Conservation (phyloP, 2,329 filamentous ascomycete genomes). For the Paecilomyces formosus region DNA sequence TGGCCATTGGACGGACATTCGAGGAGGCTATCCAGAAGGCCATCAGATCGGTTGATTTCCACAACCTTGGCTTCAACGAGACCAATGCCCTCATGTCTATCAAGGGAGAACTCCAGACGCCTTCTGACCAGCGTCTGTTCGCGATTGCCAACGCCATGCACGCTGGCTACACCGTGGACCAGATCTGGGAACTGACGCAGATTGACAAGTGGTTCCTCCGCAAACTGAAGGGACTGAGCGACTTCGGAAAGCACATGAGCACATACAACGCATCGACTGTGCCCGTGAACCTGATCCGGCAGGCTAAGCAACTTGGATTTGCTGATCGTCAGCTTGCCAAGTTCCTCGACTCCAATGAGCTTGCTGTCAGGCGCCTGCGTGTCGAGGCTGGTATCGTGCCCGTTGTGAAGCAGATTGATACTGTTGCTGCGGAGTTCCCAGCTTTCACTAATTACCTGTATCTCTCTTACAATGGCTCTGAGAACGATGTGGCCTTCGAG, state of each 20-base stretch:
- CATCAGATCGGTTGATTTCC: constrained; percentile 88
- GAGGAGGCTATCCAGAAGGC: constrained; percentile 99
- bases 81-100: constrained; percentile 91
- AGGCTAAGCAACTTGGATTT: constrained; percentile 91
- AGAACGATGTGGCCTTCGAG: constrained; percentile 75
- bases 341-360: constrained; percentile 91
- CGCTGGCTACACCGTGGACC: constrained; percentile 84
- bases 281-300: constrained; percentile 59
- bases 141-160: constrained; percentile 98
- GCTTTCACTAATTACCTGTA: constrained; percentile 94
- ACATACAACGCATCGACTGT: constrained; percentile 60
- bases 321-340: constrained; percentile 87
- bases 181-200: constrained; percentile 96
- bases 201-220: constrained; percentile 98
- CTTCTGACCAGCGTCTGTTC: constrained; percentile 93
- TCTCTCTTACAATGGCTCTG: constrained; percentile 85
- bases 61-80: constrained; percentile 91
- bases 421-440: constrained; percentile 93
- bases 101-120: constrained; percentile 91
- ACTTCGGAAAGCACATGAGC: constrained; percentile 77
- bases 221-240: constrained; percentile 81
- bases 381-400: constrained; percentile 82
- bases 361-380: constrained; percentile 75
- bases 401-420: constrained; percentile 97
- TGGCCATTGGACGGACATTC: constrained; percentile 94